Base-by-base conservation (phyloP, 371 early-diverging fungal genomes). In the Mucor plumbeus region DNA sequence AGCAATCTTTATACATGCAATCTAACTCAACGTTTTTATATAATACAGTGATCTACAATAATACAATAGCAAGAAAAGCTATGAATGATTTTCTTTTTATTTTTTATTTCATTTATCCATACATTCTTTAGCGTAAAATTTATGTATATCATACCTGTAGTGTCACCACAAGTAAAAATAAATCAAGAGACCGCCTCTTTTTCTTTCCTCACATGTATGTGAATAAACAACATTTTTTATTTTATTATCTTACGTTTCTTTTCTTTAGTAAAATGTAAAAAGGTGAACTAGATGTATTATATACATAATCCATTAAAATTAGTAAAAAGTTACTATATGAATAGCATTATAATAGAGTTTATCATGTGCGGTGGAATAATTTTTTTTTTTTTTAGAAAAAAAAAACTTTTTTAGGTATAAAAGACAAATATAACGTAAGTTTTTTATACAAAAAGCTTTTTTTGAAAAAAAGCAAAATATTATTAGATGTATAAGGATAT, bases 101-200 rank as follows among this genome's bases (percentile, higher is more conserved):
- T 19, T 7, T 48, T 50, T 50, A 1, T 1, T 50, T 50, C 38
- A 38, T 38, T 50, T 21, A 50, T 21, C 50, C 8, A 19, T 50
- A 26, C 26, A 50, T 50, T 50, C 50, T 21, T 21, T 50, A 44
- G 44, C 44, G 44, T 44, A 15, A 8, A 44, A 17, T 44, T 44
- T 8, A 44, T 44, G 50, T 50, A 17, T 44, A 21, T 50, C 10
- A 21, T 11, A 50, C 11, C 21, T 50, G 50, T 50, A 50, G 50
- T 50, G 50, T 50, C 50, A 50, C 50, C 50, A 50, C 50, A 50
- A 50, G 50, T 50, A 50, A 50, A 50, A 50, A 50, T 50, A 50
- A 50, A 50, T 50, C 50, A 50, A 50, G 44, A 44, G 50, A 50
- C 50, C 50, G 50, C 50, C 50, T 19, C 44, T 44, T 44, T 15